A percentile compares a stretch with the other conserved stretches of the same genome.
Evolutionary conservation across 2,329 filamentous ascomycete genomes (phyloP).

Genomic region (Ceratocystis papillata): DNA sequence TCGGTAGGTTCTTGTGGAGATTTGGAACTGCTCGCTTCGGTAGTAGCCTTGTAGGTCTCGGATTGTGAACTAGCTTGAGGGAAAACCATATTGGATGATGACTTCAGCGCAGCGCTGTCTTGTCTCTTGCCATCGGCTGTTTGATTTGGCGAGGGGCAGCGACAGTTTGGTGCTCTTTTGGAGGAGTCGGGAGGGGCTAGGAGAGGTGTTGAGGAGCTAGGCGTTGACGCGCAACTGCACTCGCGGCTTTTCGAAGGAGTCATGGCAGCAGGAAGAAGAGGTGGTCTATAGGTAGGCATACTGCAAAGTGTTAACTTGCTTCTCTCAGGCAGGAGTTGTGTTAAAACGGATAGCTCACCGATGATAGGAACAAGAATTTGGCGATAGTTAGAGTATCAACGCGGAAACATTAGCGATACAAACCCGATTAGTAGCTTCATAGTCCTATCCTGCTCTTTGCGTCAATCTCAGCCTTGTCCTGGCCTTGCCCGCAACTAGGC

Average conservation of each 20-base stretch:
- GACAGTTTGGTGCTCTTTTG: neutral
- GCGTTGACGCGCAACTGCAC: neutral
- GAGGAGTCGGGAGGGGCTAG: neutral
- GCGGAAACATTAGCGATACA: neutral
- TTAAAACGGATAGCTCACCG: neutral
- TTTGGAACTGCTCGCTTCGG: too few species aligned
- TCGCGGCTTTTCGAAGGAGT: neutral
- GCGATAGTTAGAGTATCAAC: neutral
- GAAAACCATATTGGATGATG: neutral
- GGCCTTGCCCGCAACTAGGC: neutral
- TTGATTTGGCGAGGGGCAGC: neutral
- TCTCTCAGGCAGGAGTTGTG: neutral
- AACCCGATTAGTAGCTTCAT: neutral
- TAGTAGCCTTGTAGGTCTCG: too few species aligned
- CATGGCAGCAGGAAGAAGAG: neutral
- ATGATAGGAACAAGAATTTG: too few species aligned
- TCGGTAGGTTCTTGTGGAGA: neutral
- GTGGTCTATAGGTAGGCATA: neutral
- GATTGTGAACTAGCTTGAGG: neutral
- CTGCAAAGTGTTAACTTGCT: neutral
- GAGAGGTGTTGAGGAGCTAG: neutral
- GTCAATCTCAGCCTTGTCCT: neutral
- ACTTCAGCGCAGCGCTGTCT: neutral
- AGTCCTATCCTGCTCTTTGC: neutral
- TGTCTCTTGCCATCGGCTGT: neutral